phyloP scores from a whole-genome alignment of 352 stramenopile genomes.

The Phytophthora tubulina region DNA sequence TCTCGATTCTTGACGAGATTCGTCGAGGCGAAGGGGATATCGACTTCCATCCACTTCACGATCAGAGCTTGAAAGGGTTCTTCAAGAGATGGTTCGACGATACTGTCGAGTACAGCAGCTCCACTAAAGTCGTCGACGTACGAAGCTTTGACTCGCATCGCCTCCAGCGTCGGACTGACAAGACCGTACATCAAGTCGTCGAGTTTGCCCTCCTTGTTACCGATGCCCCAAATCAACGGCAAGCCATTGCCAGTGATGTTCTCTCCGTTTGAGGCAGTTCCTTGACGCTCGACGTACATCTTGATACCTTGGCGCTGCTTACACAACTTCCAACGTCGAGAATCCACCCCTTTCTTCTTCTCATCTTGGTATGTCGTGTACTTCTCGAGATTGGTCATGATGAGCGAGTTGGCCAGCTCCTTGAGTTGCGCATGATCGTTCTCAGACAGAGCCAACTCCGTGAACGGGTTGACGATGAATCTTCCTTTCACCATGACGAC shows the following conservation, averaged over 20 bases:
- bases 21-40: slow-evolving; percentile 54
- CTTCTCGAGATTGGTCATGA: slow-evolving; percentile 38
- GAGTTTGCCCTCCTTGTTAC: slow-evolving; percentile 43
- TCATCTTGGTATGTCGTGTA: slow-evolving; percentile 35
- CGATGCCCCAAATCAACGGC: slow-evolving; percentile 49
- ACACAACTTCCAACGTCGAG: slow-evolving; percentile 48
- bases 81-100: slow-evolving; percentile 51
- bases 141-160: slow-evolving; percentile 61
- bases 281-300: slow-evolving; percentile 42
- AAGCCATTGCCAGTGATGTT: slow-evolving; percentile 34
- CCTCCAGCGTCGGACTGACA: slow-evolving; percentile 55
- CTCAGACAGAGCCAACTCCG: slow-evolving; percentile 28
- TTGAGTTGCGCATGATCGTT: slow-evolving; percentile 36
- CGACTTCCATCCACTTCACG: slow-evolving; percentile 56
- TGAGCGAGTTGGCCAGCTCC: slow-evolving; percentile 34
- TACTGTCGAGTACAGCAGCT: slow-evolving; percentile 61
- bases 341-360: slow-evolving; percentile 38
- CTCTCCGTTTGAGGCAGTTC: slow-evolving; percentile 18
- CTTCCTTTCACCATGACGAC: slow-evolving; percentile 36
- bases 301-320: slow-evolving; percentile 52
- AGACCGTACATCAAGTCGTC: slow-evolving; percentile 64
- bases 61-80: slow-evolving; percentile 49
- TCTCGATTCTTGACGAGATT: slow-evolving; percentile 46
- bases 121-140: slow-evolving; percentile 59
- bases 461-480: slow-evolving; percentile 46